Evolutionary conservation across 1,139 yeast genomes (phyloP).

Genomic region (Candida frijolesensis): DNA sequence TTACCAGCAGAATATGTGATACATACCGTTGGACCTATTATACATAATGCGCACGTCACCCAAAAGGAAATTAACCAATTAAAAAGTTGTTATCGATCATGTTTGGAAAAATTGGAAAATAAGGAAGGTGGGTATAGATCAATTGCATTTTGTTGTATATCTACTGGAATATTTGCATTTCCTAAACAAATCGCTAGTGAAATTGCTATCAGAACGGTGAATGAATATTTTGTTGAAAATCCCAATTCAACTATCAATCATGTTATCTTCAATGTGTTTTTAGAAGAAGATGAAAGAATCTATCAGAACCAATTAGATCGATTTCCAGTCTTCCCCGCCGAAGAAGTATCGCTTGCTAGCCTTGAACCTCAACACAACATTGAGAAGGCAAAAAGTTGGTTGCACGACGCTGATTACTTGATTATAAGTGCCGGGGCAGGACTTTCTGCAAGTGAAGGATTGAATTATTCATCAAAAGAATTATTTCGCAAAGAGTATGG

Average conservation of each 20-base stretch:
- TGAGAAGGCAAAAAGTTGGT: constrained; percentile 2
- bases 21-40: constrained; percentile 13
- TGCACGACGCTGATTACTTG: constrained; percentile 8
- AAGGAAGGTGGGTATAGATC: constrained; percentile 4
- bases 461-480: constrained; percentile 10
- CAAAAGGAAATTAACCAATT: constrained; percentile 1
- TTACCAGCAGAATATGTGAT: constrained; percentile 9
- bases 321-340: not conserved
- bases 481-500: constrained; percentile 8
- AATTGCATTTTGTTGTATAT: constrained; percentile 13
- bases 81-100: constrained; percentile 8
- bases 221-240: constrained; percentile 3
- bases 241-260: constrained; percentile 8
- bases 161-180: constrained; percentile 13
- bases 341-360: not conserved
- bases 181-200: constrained; percentile 9
- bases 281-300: constrained; percentile 7
- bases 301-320: constrained; percentile 1
- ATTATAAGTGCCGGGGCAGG: constrained; percentile 14
- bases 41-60: constrained; percentile 1
- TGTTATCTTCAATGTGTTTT: constrained; percentile 11
- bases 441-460: constrained; percentile 13
- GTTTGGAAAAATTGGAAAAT: constrained; percentile 7
- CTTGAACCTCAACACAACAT: not conserved
- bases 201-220: constrained; percentile 8